Base-by-base conservation (phyloP, 768 basidiomycete genomes). In the Auricularia heimuer region DNA sequence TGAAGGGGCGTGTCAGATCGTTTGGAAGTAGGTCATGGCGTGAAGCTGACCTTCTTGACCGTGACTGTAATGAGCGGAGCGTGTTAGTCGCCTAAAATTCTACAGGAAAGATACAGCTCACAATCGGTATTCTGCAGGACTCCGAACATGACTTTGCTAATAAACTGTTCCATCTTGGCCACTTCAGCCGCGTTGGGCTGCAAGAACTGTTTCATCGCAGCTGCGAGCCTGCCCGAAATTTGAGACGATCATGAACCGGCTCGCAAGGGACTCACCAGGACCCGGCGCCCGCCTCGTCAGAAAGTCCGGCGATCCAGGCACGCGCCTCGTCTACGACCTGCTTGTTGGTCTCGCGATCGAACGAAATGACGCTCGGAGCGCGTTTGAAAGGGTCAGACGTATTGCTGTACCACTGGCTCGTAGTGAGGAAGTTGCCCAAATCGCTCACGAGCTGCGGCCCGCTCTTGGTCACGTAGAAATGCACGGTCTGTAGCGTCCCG, bases 261-360 rank as follows among this genome's bases (percentile, higher is more conserved):
- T 16, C 47, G 47, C 47, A 8, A n/a, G 56, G 1, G 10, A 33
- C 56, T 8, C 24, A 60, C 82, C 82, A 85, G 29, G 82, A 83
- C 11, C 82, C 83, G 0, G 83, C 83, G 35, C 83, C 83, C n/a
- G 80, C 83, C 70, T 85, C 83, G 67, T 85, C 83, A 62, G 81
- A 83, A 65, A 84, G 68, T 0, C 83, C 83, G n/a, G 82, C 79
- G 62, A 85, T 85, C 83, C 83, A 85, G 14, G 82, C 82, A 45
- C 83, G 71, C 14, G 81, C 76, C 64, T 83, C 83, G 67, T 84
- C 78, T 67, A 71, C 77, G 1, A 85, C 82, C 1, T 78, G 65
- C 7, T 79, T 79, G 66, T 83, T 80, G 2, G 79, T 81, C 63
- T 80, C 74, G 8, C 82, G 76, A 66, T 85, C 83, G 67, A 82